phyloP scores from a whole-genome alignment of 2,329 filamentous ascomycete genomes.

The Drechslera avenae region DNA sequence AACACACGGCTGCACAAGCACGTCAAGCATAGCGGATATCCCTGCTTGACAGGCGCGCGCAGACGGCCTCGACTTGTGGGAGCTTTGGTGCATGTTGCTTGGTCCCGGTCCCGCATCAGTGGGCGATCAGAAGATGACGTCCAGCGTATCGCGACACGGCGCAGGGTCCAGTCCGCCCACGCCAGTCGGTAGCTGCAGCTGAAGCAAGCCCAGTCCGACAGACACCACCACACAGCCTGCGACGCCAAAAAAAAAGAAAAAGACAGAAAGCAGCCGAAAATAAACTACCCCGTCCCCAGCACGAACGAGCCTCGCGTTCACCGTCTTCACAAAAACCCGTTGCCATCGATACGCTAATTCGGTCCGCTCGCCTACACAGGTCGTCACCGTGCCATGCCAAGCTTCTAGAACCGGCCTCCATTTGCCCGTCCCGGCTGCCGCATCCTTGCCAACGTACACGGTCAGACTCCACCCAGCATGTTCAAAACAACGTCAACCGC shows the following conservation, averaged over 20 bases:
- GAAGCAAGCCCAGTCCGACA: too few relatives aligned
- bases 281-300: background rate
- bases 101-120: slow-evolving; percentile 35
- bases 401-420: slow-evolving; percentile 21
- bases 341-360: slow-evolving; percentile 19
- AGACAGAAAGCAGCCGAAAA: too few relatives aligned
- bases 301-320: background rate
- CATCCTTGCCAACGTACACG: background rate
- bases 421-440: slow-evolving; percentile 8
- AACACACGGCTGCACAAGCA: slow-evolving; percentile 20
- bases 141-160: slow-evolving; percentile 25
- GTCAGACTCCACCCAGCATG: too few relatives aligned
- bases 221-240: background rate
- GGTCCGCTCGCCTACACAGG: slow-evolving; percentile 18
- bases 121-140: slow-evolving; percentile 31
- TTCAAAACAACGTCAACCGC: too few relatives aligned
- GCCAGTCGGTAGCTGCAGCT: slow-evolving; percentile 28
- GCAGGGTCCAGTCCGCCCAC: slow-evolving; percentile 22
- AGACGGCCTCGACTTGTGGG: slow-evolving; percentile 23
- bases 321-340: slow-evolving; percentile 11
- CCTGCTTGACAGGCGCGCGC: slow-evolving; percentile 19
- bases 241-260: too few relatives aligned
- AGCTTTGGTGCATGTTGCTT: slow-evolving; percentile 11
- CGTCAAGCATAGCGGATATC: slow-evolving; percentile 40
- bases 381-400: slow-evolving; percentile 9